Conservation (phyloP, 164 flowering plant species). For the Euptelea pleiosperma region DNA sequence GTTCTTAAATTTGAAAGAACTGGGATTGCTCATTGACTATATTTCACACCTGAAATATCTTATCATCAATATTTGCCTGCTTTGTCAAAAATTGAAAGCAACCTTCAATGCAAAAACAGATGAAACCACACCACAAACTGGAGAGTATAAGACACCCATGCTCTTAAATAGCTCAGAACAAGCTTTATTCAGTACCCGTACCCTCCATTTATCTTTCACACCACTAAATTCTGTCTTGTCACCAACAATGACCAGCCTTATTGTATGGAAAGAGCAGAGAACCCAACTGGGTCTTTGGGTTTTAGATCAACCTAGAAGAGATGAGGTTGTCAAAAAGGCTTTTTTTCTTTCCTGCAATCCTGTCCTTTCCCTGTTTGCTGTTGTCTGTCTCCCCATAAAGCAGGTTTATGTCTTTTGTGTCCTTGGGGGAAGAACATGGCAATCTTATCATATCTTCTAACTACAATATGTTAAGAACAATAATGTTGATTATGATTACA, state of each 20-base stretch:
- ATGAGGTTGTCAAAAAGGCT: conserved; percentile 27
- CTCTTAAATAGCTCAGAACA: conserved; percentile 21
- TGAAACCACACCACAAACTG: conserved; percentile 23
- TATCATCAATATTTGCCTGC: conserved; percentile 31
- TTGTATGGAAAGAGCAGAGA: conserved; percentile 24
- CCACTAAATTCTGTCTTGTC: conserved; percentile 31
- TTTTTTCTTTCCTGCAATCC: conserved; percentile 9
- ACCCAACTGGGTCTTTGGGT: conserved; percentile 33
- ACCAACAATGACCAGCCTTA: conserved; percentile 32
- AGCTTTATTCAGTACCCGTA: background rate
- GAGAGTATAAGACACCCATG: conserved; percentile 24
- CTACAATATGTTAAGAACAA: too few species aligned
- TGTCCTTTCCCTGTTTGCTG: conserved; percentile 16
- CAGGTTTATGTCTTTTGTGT: conserved; percentile 23
- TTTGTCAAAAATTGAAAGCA: conserved; percentile 30
- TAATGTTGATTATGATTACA: too few species aligned
- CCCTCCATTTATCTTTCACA: conserved; percentile 19
- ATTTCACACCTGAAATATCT: conserved; percentile 31
- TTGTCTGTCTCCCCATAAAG: conserved; percentile 24
- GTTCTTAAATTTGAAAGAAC: conserved; percentile 17
- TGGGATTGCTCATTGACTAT: conserved; percentile 22
- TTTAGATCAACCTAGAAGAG: conserved; percentile 22
- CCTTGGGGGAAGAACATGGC: conserved; percentile 7
- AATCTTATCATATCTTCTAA: background rate
- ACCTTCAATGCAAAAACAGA: conserved; percentile 22